phyloP scores from a whole-genome alignment of 2,329 filamentous ascomycete species.

The Trichoderma sp. region DNA sequence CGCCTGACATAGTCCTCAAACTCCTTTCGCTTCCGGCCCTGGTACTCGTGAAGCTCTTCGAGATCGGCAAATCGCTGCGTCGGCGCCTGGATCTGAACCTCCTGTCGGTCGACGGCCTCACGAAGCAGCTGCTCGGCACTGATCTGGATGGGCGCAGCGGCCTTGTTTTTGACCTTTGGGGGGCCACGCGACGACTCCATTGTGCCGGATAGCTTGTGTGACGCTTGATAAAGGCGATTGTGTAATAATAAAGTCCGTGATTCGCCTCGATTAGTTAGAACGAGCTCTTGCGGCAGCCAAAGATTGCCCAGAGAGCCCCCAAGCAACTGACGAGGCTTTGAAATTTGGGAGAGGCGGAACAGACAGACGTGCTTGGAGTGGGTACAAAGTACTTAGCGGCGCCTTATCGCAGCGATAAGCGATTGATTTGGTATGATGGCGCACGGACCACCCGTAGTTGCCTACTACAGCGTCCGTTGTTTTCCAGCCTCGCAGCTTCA shows the following conservation, averaged over 20 bases:
- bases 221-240: background rate
- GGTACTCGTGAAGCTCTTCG: slow-evolving; percentile 96
- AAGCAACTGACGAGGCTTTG: slow-evolving; percentile 27
- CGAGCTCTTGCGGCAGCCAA: background rate
- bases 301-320: background rate
- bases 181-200: slow-evolving; percentile 94
- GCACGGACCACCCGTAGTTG: slow-evolving; percentile 24
- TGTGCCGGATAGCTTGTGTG: slow-evolving; percentile 31
- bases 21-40: slow-evolving; percentile 92
- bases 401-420: slow-evolving; percentile 21
- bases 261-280: background rate
- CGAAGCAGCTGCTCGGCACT: slow-evolving; percentile 95
- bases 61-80: slow-evolving; percentile 95
- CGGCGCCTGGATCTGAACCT: slow-evolving; percentile 81
- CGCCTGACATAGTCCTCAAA: slow-evolving; percentile 98
- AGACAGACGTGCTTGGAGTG: background rate
- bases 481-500: slow-evolving; percentile 30
- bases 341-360: slow-evolving; percentile 24
- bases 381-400: background rate
- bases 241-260: background rate
- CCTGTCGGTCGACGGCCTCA: slow-evolving; percentile 95
- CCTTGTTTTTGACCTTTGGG: slow-evolving; percentile 98
- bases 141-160: slow-evolving; percentile 85
- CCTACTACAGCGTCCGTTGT: slow-evolving; percentile 14
- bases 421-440: background rate